Evolutionary conservation across 345 rosid genomes (phyloP).

Genomic region (Salix viminalis): DNA sequence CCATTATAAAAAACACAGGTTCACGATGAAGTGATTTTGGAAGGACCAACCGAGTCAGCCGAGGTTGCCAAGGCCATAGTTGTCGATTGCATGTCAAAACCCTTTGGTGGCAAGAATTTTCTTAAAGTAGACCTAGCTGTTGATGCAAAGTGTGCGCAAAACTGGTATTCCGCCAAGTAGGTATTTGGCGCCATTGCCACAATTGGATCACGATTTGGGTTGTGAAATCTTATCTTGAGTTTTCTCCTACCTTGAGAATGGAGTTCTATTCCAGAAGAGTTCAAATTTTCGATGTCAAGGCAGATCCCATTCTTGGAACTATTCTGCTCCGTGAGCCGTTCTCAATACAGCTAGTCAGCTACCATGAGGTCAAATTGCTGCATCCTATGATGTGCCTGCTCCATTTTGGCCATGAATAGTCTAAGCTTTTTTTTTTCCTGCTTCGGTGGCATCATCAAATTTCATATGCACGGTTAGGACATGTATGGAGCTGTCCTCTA

Average conservation of each 20-base stretch:
- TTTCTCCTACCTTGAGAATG: slow-evolving; percentile 1
- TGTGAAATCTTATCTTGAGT: not conserved
- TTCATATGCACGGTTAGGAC: not conserved
- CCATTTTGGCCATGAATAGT: not conserved
- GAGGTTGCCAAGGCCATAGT: slow-evolving; percentile 78
- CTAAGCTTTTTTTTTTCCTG: not conserved
- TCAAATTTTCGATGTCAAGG: not conserved
- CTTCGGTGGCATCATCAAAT: not conserved
- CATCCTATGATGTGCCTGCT: not conserved
- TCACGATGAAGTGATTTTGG: slow-evolving; percentile 96
- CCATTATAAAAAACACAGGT: slow-evolving; percentile 44
- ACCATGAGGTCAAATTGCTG: not conserved
- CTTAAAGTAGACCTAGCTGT: slow-evolving; percentile 77
- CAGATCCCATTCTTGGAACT: not conserved
- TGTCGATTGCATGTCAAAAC: slow-evolving; percentile 83
- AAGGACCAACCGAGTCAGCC: slow-evolving; percentile 88
- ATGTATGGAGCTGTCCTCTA: not conserved
- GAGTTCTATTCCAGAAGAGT: not conserved
- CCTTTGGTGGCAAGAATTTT: slow-evolving; percentile 65
- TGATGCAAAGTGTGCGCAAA: slow-evolving; percentile 88
- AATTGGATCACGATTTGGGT: slow-evolving; percentile 7
- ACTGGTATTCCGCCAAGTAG: slow-evolving; percentile 91
- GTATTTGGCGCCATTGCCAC: not conserved
- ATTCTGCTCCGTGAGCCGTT: not conserved
- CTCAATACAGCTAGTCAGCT: not conserved